Evolutionary conservation across 306 rosid genomes (phyloP), one percentile per base, ranked within the genome.

Genomic region (Senna siamea): DNA sequence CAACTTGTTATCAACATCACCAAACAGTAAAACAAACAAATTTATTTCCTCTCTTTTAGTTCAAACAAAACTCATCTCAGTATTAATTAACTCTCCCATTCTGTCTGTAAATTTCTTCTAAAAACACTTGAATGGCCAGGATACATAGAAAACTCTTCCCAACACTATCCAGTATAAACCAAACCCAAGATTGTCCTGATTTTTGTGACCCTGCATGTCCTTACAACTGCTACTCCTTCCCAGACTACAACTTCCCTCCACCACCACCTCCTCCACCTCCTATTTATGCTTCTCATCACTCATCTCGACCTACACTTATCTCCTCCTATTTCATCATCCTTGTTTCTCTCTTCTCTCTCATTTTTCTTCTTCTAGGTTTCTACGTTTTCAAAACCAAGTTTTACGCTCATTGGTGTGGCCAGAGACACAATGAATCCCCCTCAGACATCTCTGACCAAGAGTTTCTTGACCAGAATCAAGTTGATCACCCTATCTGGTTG

Each of bases 91-190:
- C 69, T 55, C 64, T 4, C 84, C 65, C 73, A 17, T 41, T 35
- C 67, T 79, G 23, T 66, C 62, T 61, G 50, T 61, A 64, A 66
- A 18, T 57, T 74, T 70, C 66, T 55, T 51, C 70, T 60, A n/a
- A 37, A 69, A 18, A 35, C 22, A 28, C 78, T 71, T 75, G 69
- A 69, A 85, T 88, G 92, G 77, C 87, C 2, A 70, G 46, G 38
- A 85, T 40, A 75, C 88, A 78, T 80, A 82, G 98, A 76, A 88
- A 84, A 17, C 94, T 92, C 80, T 88, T 88, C 70, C 94, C 87
- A 2, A 10, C 79, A 26, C 34, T 53, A 12, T 37, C 77, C 5
- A 38, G 77, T 44, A 20, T 84, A 58, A 82, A 82, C 82, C 91
- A 81, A 80, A 81, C 89, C 26, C 66, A 58, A 41, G 84, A 88